Percentiles rank a stretch among this genome's conserved stretches.
Conservation (phyloP, 2,329 filamentous ascomycete genomes). For the Colletotrichum tropicale region DNA sequence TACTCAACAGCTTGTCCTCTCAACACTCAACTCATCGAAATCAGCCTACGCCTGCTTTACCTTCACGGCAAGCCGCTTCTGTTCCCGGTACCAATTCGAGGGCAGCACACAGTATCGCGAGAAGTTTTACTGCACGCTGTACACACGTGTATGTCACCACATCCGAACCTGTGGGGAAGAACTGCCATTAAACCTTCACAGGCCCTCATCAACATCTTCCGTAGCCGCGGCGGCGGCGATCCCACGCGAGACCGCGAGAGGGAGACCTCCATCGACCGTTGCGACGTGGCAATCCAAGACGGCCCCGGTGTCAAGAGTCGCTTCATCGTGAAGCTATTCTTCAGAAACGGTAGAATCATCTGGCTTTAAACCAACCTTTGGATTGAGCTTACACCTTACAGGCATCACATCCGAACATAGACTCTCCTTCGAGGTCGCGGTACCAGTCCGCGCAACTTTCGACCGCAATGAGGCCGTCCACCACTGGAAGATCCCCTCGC, state of each 20-base stretch:
- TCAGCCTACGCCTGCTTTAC: conserved; percentile 79
- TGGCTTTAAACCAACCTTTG: too few relatives aligned
- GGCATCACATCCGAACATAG: conserved; percentile 79
- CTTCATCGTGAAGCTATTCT: conserved; percentile 75
- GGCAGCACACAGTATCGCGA: conserved; percentile 55
- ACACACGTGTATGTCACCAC: conserved; percentile 62
- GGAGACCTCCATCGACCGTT: conserved; percentile 74
- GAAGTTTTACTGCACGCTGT: conserved; percentile 76
- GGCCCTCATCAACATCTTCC: conserved; percentile 77
- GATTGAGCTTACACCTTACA: conserved; percentile 24
- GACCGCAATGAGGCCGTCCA: conserved; percentile 69
- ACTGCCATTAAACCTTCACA: conserved; percentile 26
- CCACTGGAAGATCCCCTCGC: conserved; percentile 74
- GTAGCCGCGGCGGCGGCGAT: conserved; percentile 66
- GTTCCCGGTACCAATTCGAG: conserved; percentile 73
- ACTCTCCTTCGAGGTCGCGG: conserved; percentile 74
- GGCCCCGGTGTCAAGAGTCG: conserved; percentile 73
- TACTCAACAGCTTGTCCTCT: conserved; percentile 66
- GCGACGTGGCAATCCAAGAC: conserved; percentile 77
- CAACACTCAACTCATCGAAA: conserved; percentile 79
- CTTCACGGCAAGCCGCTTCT: conserved; percentile 72
- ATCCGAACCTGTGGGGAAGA: neutral
- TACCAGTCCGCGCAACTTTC: conserved; percentile 80
- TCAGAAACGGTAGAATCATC: conserved; percentile 64
- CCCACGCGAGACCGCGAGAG: conserved; percentile 61